phyloP scores from a whole-genome alignment of 1,284 basidiomycete species.

The Xerocomus nothofagi region DNA sequence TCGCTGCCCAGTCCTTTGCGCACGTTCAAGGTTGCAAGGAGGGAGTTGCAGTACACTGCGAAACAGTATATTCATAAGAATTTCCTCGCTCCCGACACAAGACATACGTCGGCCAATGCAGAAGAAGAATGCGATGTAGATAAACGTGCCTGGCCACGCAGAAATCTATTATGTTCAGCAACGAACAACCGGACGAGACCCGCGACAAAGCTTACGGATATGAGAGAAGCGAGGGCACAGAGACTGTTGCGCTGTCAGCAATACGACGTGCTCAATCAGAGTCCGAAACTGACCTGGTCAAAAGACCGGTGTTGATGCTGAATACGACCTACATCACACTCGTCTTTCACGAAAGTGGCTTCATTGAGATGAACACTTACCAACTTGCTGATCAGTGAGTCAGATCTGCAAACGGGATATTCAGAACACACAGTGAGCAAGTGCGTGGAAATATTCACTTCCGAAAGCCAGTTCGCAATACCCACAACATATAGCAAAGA shows the following conservation, averaged over 20 bases:
- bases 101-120: constrained; percentile 47
- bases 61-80: not conserved
- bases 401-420: constrained; percentile 36
- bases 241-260: constrained; percentile 24
- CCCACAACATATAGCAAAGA: constrained; percentile 52
- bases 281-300: constrained; percentile 33
- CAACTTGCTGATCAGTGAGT: constrained; percentile 47
- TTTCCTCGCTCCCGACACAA: not conserved
- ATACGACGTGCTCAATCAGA: not conserved
- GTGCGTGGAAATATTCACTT: constrained; percentile 33
- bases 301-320: constrained; percentile 48
- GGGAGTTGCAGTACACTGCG: constrained; percentile 49
- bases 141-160: constrained; percentile 40
- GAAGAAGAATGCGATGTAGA: constrained; percentile 53
- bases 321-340: constrained; percentile 42
- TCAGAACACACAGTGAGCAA: not conserved
- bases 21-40: constrained; percentile 51
- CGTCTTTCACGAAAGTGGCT: not conserved
- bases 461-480: constrained; percentile 55
- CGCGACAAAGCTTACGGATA: constrained; percentile 36
- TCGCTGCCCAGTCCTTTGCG: constrained; percentile 37
- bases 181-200: not conserved
- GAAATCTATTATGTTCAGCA: constrained; percentile 33
- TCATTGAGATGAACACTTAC: constrained; percentile 26
- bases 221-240: constrained; percentile 44